Evolutionary conservation across 352 stramenopile genomes (phyloP).

Genomic region (Aphanomyces invadans): DNA sequence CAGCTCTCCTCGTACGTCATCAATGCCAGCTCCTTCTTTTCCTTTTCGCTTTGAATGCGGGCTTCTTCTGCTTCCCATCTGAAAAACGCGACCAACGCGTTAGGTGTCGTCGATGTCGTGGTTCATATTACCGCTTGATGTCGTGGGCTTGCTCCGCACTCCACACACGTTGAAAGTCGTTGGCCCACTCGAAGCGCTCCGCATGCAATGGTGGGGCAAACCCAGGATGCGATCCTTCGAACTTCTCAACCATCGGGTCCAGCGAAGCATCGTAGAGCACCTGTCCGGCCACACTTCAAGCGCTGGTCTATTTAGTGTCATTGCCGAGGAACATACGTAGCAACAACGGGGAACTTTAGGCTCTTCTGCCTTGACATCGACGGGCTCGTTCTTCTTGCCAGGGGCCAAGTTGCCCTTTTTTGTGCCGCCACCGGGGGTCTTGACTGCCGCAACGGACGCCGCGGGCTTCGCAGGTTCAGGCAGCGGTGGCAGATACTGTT

Average conservation of each 20-base stretch:
- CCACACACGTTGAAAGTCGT: slow-evolving; percentile 55
- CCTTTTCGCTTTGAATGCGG: slow-evolving; percentile 40
- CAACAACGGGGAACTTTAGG: slow-evolving; percentile 35
- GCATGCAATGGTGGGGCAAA: slow-evolving; percentile 3
- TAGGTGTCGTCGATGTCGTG: too few species aligned
- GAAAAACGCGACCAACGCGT: too few species aligned
- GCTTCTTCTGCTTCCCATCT: slow-evolving; percentile 50
- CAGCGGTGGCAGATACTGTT: slow-evolving; percentile 48
- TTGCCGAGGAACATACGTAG: slow-evolving; percentile 37
- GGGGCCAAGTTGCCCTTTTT: slow-evolving; percentile 15
- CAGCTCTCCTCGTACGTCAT: slow-evolving; percentile 62
- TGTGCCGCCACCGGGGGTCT: slow-evolving; percentile 26
- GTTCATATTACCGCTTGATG: slow-evolving; percentile 24
- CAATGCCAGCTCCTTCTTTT: slow-evolving; percentile 41
- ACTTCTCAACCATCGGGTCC: slow-evolving; percentile 7
- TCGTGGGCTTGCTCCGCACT: slow-evolving; percentile 46
- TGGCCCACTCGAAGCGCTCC: slow-evolving; percentile 14
- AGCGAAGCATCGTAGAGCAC: slow-evolving; percentile 18
- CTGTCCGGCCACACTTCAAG: slow-evolving; percentile 1
- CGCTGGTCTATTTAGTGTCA: background rate
- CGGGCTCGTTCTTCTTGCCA: slow-evolving; percentile 28
- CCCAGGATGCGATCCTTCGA: slow-evolving; percentile 1
- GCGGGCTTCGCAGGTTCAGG: slow-evolving; percentile 32
- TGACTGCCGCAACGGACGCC: slow-evolving; percentile 24
- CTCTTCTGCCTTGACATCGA: slow-evolving; percentile 32